Percentiles rank a stretch among this genome's conserved stretches.
Evolutionary conservation across 2,329 filamentous ascomycete species (phyloP).

Genomic region (Coniochaeta hoffmannii): DNA sequence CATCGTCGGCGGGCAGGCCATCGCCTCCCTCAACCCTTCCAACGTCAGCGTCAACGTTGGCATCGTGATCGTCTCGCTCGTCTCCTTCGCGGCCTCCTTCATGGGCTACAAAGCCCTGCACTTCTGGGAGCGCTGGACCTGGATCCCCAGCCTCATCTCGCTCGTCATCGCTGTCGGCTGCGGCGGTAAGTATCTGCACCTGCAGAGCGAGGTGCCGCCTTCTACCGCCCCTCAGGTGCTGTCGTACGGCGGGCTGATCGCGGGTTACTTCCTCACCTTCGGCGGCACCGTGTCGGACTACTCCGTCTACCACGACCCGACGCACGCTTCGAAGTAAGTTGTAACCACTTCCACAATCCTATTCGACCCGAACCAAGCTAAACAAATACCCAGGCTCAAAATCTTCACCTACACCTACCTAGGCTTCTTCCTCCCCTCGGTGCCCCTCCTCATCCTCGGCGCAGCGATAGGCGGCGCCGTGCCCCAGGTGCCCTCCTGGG

Average conservation of each 20-base stretch:
- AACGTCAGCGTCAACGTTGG: conserved; percentile 44
- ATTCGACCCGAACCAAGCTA: too few species aligned
- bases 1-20: conserved; percentile 47
- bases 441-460: conserved; percentile 40
- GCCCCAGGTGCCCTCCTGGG: conserved; percentile 33
- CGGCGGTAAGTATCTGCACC: conserved; percentile 38
- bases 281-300: conserved; percentile 50
- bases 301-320: conserved; percentile 45
- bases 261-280: conserved; percentile 47
- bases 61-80: conserved; percentile 47
- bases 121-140: conserved; percentile 47
- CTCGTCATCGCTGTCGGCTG: conserved; percentile 45
- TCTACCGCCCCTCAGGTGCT: conserved; percentile 30
- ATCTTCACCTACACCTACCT: conserved; percentile 43
- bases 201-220: conserved; percentile 34
- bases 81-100: conserved; percentile 46
- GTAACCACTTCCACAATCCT: neutral
- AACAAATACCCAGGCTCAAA: conserved; percentile 17
- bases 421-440: conserved; percentile 41
- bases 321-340: conserved; percentile 28
- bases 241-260: conserved; percentile 38
- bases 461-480: conserved; percentile 44
- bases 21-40: conserved; percentile 37
- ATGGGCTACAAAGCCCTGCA: conserved; percentile 48
- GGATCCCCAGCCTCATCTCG: conserved; percentile 46